Conservation (phyloP, 345 rosid genomes). For the Pistacia integerrima region DNA sequence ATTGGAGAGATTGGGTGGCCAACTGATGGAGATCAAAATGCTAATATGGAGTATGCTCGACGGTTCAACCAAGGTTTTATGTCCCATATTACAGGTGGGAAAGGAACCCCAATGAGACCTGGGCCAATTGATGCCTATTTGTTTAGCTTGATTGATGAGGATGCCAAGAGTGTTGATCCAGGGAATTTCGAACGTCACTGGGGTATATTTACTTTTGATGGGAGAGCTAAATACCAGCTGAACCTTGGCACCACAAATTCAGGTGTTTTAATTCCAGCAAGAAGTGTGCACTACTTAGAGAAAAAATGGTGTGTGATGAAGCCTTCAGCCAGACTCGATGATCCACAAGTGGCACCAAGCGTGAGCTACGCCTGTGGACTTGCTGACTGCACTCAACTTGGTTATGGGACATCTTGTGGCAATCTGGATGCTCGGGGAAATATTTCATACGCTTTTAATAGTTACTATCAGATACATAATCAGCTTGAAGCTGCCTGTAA, state of each 20-base stretch:
- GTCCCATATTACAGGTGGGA: slow-evolving; percentile 67
- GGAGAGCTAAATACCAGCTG: slow-evolving; percentile 64
- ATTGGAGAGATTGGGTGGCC: slow-evolving; percentile 98
- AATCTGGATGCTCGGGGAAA: slow-evolving; percentile 54
- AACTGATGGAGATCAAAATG: slow-evolving; percentile 81
- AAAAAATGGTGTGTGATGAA: slow-evolving; percentile 86
- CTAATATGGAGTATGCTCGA: slow-evolving; percentile 68
- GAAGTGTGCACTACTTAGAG: slow-evolving; percentile 47
- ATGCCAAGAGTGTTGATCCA: slow-evolving; percentile 74
- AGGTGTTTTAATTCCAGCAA: slow-evolving; percentile 58
- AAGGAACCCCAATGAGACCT: slow-evolving; percentile 83
- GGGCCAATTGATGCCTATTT: slow-evolving; percentile 73
- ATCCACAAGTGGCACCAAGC: slow-evolving; percentile 59
- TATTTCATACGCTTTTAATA: slow-evolving; percentile 87
- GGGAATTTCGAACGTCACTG: slow-evolving; percentile 94
- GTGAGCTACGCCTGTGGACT: slow-evolving; percentile 80
- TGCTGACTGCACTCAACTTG: slow-evolving; percentile 87
- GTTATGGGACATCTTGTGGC: slow-evolving; percentile 86
- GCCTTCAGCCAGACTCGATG: slow-evolving; percentile 60
- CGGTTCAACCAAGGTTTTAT: slow-evolving; percentile 91
- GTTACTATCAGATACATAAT: slow-evolving; percentile 80
- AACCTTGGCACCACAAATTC: slow-evolving; percentile 84
- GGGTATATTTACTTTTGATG: slow-evolving; percentile 83
- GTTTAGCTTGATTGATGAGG: slow-evolving; percentile 89
- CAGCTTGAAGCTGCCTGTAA: slow-evolving; percentile 79